These are phyloP conservation scores for Talaromyces liani DNA, from an alignment of 495 filamentous ascomycete genomes.

Conservation along the genomic window DNA sequence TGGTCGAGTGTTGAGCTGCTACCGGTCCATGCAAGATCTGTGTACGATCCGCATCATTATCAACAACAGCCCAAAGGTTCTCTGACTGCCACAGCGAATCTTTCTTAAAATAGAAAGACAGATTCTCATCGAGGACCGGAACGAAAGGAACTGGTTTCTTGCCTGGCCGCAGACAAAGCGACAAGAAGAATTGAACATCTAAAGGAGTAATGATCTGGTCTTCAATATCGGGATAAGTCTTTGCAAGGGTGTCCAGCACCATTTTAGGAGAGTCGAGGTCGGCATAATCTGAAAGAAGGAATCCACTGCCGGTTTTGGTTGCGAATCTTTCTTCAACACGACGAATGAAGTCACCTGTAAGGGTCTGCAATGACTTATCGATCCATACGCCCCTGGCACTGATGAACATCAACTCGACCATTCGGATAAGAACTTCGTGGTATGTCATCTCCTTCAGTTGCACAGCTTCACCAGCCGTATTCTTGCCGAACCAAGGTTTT, in stretches of 20 bases:
- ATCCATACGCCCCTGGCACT: constrained; percentile 94
- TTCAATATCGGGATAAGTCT: constrained; percentile 76
- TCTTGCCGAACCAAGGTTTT: constrained; percentile 97
- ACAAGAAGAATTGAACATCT: constrained; percentile 91
- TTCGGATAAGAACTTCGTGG: constrained; percentile 79
- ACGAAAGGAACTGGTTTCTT: constrained; percentile 98
- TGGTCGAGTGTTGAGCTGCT: constrained; percentile 81
- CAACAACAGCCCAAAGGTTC: constrained; percentile 91
- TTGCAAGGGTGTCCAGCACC: constrained; percentile 68
- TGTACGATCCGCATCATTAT: constrained; percentile 86
- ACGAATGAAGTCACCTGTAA: constrained; percentile 92
- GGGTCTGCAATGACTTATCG: constrained; percentile 67
- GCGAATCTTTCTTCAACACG: constrained; percentile 89
- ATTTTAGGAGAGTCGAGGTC: constrained; percentile 80
- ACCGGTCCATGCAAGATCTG: constrained; percentile 96
- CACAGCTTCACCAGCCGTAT: constrained; percentile 58
- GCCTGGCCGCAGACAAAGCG: constrained; percentile 83
- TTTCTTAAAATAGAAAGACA: constrained; percentile 99
- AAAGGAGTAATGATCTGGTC: constrained; percentile 92
- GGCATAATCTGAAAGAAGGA: constrained; percentile 74
- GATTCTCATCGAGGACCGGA: constrained; percentile 84
- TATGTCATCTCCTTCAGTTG: constrained; percentile 99
- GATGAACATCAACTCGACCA: constrained; percentile 96
- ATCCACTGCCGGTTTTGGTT: constrained; percentile 54
- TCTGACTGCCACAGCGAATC: constrained; percentile 99